Evolutionary conservation across 2,329 filamentous ascomycete species (phyloP).

Genomic region (Tolypocladium cylindrosporum): DNA sequence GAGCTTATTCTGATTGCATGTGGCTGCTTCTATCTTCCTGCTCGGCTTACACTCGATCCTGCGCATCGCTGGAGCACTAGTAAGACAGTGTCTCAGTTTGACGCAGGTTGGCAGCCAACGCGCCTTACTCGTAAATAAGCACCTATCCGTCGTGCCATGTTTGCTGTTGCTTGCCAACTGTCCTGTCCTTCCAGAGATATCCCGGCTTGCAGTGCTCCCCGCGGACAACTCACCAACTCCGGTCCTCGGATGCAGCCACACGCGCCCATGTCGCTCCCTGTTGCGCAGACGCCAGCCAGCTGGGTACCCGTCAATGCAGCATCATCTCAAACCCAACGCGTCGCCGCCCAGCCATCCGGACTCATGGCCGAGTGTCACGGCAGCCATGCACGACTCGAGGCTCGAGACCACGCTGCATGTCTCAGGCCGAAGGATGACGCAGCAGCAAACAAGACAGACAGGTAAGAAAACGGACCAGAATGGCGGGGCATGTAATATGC

Average conservation of each 20-base stretch:
- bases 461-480: not conserved
- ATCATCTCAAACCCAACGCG: not conserved
- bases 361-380: not conserved
- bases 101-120: too few species aligned
- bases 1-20: too few species aligned
- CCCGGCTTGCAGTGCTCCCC: not conserved
- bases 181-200: not conserved
- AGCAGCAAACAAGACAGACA: not conserved
- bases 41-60: too few species aligned
- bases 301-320: not conserved
- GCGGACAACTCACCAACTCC: not conserved
- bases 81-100: too few species aligned
- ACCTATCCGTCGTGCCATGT: too few species aligned
- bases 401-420: not conserved
- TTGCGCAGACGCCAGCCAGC: not conserved
- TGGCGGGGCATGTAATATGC: not conserved
- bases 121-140: too few species aligned
- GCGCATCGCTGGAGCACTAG: too few species aligned
- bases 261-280: not conserved
- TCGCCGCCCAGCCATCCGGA: not conserved
- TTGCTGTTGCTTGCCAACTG: not conserved
- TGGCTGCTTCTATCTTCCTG: too few species aligned
- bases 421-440: not conserved
- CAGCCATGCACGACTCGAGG: not conserved
- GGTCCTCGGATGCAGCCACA: not conserved